A percentile compares a stretch with the other conserved stretches of the same genome.
These are phyloP conservation scores for Parastagonospora avenae DNA, from an alignment of 2,329 filamentous ascomycete species.

Conservation along the genomic window DNA sequence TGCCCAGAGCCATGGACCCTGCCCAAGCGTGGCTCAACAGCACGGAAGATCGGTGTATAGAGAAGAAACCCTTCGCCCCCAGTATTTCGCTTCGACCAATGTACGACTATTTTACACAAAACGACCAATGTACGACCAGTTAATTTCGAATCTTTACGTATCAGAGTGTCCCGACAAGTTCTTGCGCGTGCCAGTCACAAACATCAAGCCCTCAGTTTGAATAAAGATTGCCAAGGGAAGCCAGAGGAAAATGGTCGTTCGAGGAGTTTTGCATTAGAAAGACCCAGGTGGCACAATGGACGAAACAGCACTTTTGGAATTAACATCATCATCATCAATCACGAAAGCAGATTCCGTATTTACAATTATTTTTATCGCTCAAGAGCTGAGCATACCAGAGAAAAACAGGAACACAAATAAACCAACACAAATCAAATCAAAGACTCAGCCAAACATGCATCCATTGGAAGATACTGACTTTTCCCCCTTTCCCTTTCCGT, in stretches of 20 bases:
- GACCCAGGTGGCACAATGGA: neutral
- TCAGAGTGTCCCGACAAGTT: neutral
- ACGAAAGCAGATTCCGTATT: no score
- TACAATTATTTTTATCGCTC: neutral
- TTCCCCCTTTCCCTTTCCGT: neutral
- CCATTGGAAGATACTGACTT: neutral
- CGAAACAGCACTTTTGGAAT: neutral
- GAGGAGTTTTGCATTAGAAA: no score
- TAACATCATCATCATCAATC: neutral
- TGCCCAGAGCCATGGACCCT: constrained; percentile 58
- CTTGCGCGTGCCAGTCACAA: no score
- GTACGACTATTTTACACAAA: neutral
- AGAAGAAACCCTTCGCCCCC: neutral
- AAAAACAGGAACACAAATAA: neutral
- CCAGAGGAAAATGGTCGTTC: no score
- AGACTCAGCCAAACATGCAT: neutral
- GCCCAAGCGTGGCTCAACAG: constrained; percentile 49
- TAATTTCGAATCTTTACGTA: neutral
- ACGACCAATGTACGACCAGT: neutral
- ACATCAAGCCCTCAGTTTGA: no score
- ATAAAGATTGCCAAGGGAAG: no score
- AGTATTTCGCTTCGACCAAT: neutral
- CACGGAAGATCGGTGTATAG: constrained; percentile 25
- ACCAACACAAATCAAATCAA: neutral
- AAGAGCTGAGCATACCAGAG: neutral